A percentile compares a stretch with the other conserved stretches of the same genome.
phyloP scores from a whole-genome alignment of 1,284 basidiomycete genomes.

The Marasmius tenuissimus region DNA sequence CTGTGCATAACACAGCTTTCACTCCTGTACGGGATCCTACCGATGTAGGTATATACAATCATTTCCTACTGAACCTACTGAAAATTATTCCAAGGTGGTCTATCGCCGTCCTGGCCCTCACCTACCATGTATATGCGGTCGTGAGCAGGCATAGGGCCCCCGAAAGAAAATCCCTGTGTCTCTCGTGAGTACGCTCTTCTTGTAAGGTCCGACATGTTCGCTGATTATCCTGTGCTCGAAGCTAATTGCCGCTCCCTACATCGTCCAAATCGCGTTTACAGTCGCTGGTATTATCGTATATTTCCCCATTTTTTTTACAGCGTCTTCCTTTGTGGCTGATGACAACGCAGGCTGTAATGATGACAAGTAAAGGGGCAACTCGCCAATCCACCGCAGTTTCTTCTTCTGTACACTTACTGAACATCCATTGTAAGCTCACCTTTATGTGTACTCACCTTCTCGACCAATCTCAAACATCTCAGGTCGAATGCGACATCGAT shows the following conservation, averaged over 20 bases:
- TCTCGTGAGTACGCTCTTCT: constrained; percentile 17
- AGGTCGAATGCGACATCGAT: constrained; percentile 29
- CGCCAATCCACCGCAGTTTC: constrained; percentile 2
- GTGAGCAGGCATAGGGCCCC: constrained; percentile 20
- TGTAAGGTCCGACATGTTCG: not conserved
- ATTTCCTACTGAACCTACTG: not conserved
- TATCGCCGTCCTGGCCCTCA: constrained; percentile 34
- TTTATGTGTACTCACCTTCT: not conserved
- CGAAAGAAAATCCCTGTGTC: constrained; percentile 18
- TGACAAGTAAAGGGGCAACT: not conserved
- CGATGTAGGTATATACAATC: constrained; percentile 36
- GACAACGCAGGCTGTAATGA: not conserved
- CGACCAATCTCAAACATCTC: not conserved
- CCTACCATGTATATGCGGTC: constrained; percentile 32
- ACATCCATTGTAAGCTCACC: constrained; percentile 22
- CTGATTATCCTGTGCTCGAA: constrained; percentile 10
- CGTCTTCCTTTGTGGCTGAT: not conserved
- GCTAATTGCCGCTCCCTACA: constrained; percentile 37
- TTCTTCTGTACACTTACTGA: constrained; percentile 34
- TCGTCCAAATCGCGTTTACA: constrained; percentile 28
- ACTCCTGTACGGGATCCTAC: constrained; percentile 40
- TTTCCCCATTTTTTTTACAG: not conserved
- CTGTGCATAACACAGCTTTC: constrained; percentile 48
- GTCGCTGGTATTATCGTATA: constrained; percentile 29
- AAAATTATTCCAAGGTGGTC: constrained; percentile 31